phyloP scores from a whole-genome alignment of 2,329 filamentous ascomycete genomes.

The Ceratocystis cacaofunesta region DNA sequence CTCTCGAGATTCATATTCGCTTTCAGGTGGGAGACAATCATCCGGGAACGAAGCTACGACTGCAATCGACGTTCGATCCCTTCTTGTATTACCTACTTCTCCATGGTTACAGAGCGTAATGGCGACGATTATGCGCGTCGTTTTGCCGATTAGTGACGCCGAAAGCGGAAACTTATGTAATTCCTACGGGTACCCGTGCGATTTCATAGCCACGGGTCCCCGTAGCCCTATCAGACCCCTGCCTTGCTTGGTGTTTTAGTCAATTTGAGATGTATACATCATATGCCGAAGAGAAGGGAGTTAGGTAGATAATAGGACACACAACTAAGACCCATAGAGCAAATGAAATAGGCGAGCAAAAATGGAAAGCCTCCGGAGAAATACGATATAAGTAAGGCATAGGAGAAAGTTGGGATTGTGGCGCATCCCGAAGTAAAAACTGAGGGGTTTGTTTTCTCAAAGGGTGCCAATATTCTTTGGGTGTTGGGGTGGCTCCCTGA shows the following conservation, averaged over 20 bases:
- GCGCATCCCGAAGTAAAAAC: background rate
- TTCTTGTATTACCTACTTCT: too few relatives aligned
- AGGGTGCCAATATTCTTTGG: background rate
- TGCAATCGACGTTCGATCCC: too few relatives aligned
- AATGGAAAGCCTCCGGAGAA: too few relatives aligned
- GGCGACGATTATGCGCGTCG: too few relatives aligned
- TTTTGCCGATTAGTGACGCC: too few relatives aligned
- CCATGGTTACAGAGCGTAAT: too few relatives aligned
- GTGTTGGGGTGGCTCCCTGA: background rate
- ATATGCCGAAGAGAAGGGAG: background rate
- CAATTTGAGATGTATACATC: background rate
- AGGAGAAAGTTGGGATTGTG: background rate
- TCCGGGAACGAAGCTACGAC: too few relatives aligned
- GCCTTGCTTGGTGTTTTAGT: background rate
- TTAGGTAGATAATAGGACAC: background rate
- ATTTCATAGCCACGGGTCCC: too few relatives aligned
- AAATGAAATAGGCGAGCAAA: background rate
- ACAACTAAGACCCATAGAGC: background rate
- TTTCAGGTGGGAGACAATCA: too few relatives aligned
- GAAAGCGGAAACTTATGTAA: too few relatives aligned
- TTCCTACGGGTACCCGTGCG: too few relatives aligned
- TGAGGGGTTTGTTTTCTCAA: background rate
- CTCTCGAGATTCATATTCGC: too few relatives aligned
- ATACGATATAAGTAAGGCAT: background rate
- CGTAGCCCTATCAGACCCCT: background rate